Percentiles rank a stretch among this genome's conserved stretches.
phyloP scores from a whole-genome alignment of 2,329 filamentous ascomycete species.

The Neurospora sp. region DNA sequence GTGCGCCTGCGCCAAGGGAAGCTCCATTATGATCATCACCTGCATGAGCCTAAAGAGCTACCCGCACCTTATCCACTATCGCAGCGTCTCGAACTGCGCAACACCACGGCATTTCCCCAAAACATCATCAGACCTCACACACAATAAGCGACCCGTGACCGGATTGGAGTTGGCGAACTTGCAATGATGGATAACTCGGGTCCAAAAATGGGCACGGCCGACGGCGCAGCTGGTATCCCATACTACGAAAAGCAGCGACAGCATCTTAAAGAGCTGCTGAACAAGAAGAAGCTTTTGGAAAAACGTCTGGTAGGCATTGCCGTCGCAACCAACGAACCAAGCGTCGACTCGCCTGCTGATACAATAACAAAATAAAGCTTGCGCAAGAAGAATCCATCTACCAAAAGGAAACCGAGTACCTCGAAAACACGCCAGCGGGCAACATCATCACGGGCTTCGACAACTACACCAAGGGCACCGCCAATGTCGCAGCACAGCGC shows the following conservation, averaged over 20 bases:
- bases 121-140: background rate
- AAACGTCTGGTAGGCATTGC: constrained; percentile 20
- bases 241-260: constrained; percentile 66
- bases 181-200: constrained; percentile 9
- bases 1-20: background rate
- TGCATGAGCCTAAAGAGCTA: background rate
- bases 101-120: background rate
- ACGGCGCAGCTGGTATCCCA: constrained; percentile 41
- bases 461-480: constrained; percentile 87
- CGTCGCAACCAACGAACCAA: background rate
- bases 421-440: constrained; percentile 79
- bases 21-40: background rate
- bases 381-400: constrained; percentile 66
- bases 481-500: constrained; percentile 51
- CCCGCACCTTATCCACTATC: background rate
- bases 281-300: constrained; percentile 50
- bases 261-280: constrained; percentile 55
- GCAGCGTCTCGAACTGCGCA: constrained; percentile 1
- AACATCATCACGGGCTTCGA: constrained; percentile 99
- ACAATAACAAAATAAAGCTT: constrained; percentile 11
- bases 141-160: background rate
- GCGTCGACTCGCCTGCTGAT: background rate
- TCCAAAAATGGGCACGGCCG: constrained; percentile 8
- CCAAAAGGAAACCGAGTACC: constrained; percentile 74
- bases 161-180: background rate